Base-by-base conservation (phyloP, 2,329 filamentous ascomycete genomes). In the Cordyceps javanica region DNA sequence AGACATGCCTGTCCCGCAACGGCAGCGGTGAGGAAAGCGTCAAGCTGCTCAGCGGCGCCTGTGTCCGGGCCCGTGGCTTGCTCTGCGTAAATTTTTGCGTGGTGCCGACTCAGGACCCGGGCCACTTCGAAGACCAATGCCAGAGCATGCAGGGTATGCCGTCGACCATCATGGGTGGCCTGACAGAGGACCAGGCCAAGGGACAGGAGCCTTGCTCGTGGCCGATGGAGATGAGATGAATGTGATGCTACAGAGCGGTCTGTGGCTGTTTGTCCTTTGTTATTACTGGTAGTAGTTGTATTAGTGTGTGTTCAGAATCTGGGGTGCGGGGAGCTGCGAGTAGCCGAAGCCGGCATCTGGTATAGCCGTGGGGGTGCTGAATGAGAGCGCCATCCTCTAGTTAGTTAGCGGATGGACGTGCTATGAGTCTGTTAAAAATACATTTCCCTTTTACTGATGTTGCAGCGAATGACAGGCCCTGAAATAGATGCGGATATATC, bases 181-280 rank as follows among this genome's bases (percentile, higher is more conserved):
- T 56, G 53, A 56, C 53, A 13, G 53, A 56, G 44, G 53, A 48
- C 9, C 53, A 49, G 53, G 53, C 42, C 53, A 49, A 49, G 44
- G 53, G 44, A 11, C 34, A 48, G 53, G 53, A 56, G 32, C 3
- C 5, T 14, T 54, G 51, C 28, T 44, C 51, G n/a, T 54, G 19
- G 38, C 21, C 19, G 39, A 6, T 19, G 13, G 19, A 30, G 26
- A 44, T 13, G 49, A 10, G 23, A 32, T 53, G 50, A 53, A 45
- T 26, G 23, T 9, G 19, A 9, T 30, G n/a, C 14, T 28, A 11
- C 1, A 13, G 14, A 34, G 10, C 9, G 19, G 32, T 16, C 32
- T 41, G 4, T 16, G 46, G n/a, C 23, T 44, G 14, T 25, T 45
- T 28, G 42, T 4, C 30, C 3, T 9, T 41, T 42, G 34, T 36